Evolutionary conservation across 805 yeast genomes (phyloP).

Genomic region (Wickerhamiella alocasiicola): DNA sequence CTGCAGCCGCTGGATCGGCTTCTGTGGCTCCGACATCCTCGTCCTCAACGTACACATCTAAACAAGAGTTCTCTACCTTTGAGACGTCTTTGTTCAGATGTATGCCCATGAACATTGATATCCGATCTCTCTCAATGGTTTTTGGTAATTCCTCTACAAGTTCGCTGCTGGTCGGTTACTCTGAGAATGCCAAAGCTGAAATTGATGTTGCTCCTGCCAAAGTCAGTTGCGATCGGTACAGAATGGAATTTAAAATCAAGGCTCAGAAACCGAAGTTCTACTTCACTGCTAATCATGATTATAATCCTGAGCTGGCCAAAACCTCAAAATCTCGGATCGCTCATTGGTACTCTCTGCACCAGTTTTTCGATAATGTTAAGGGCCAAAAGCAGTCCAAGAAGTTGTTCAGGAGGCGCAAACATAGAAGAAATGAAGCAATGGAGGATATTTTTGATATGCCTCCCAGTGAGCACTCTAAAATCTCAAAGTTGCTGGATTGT

Average conservation of each 20-base stretch:
- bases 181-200: conserved; percentile 39
- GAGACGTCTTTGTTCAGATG: conserved; percentile 20
- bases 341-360: conserved; percentile 2
- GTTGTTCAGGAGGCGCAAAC: not conserved
- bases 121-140: conserved; percentile 51
- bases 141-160: conserved; percentile 74
- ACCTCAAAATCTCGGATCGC: conserved; percentile 1
- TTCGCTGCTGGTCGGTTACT: conserved; percentile 53
- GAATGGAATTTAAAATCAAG: conserved; percentile 34
- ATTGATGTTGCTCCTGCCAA: conserved; percentile 44
- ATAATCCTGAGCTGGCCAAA: conserved; percentile 17
- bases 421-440: not conserved
- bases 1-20: no score
- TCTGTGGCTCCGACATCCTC: no score
- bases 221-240: conserved; percentile 45
- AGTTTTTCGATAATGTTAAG: not conserved
- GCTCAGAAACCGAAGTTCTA: conserved; percentile 45
- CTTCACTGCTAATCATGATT: conserved; percentile 61
- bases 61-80: not conserved
- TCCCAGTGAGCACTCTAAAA: conserved; percentile 72
- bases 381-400: not conserved
- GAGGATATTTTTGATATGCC: no score
- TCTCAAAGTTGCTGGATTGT: conserved; percentile 54
- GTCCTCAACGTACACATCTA: not conserved
- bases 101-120: conserved; percentile 48